Conservation (phyloP, 139 green algal genomes). For the Tetradesmus lagerheimii region DNA sequence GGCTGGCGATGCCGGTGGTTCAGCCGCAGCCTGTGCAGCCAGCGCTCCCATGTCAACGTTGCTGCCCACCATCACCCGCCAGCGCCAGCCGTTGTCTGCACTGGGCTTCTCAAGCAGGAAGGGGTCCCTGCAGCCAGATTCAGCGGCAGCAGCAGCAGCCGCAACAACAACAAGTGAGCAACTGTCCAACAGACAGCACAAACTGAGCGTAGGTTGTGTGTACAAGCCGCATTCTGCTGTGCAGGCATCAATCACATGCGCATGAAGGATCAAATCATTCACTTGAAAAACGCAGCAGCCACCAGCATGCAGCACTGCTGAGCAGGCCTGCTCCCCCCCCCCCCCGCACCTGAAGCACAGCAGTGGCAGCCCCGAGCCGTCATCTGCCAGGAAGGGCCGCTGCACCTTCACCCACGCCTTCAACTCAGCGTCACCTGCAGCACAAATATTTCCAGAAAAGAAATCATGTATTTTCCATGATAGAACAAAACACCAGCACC, state of each 20-base stretch:
- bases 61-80: constrained; percentile 77
- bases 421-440: constrained; percentile 70
- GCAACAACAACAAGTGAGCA: too few relatives aligned
- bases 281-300: too few relatives aligned
- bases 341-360: constrained; percentile 74
- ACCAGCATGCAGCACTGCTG: neutral
- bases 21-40: neutral
- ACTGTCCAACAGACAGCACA: too few relatives aligned
- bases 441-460: too few relatives aligned
- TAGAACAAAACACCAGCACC: too few relatives aligned
- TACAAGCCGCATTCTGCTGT: too few relatives aligned
- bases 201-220: too few relatives aligned
- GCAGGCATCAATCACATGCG: too few relatives aligned
- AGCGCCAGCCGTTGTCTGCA: constrained; percentile 42
- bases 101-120: constrained; percentile 75
- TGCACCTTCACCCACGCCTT: constrained; percentile 77
- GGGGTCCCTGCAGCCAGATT: constrained; percentile 77
- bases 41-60: constrained; percentile 13
- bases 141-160: neutral
- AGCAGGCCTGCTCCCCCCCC: neutral
- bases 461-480: too few relatives aligned
- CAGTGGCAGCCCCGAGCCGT: constrained; percentile 67
- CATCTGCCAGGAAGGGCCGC: constrained; percentile 72
- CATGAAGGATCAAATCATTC: too few relatives aligned
- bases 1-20: neutral